phyloP scores from a whole-genome alignment of 371 early-diverging fungal genomes.

The Amoeboaphelidium occidentale region DNA sequence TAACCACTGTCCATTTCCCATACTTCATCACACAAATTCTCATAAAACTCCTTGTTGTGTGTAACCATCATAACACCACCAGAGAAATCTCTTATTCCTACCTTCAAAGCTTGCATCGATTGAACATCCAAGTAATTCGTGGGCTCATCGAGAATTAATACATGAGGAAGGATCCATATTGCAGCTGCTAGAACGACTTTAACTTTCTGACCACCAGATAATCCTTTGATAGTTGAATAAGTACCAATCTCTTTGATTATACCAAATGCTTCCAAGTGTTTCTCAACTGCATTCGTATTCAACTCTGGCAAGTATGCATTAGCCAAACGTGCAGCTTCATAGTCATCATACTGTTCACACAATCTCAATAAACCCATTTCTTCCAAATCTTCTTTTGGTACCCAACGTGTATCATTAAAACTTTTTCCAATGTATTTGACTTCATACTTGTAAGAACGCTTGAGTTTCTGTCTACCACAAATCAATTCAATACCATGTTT shows the following conservation, averaged over 20 bases:
- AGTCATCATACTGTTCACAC: slow-evolving; percentile 49
- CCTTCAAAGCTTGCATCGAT: slow-evolving; percentile 52
- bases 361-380: slow-evolving; percentile 47
- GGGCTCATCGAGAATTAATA: slow-evolving; percentile 46
- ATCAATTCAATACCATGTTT: slow-evolving; percentile 32
- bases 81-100: slow-evolving; percentile 47
- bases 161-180: slow-evolving; percentile 58
- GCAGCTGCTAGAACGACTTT: slow-evolving; percentile 61
- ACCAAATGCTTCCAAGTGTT: slow-evolving; percentile 48
- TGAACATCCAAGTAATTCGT: slow-evolving; percentile 76
- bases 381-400: slow-evolving; percentile 35
- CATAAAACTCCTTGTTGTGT: slow-evolving; percentile 54
- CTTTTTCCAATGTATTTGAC: slow-evolving; percentile 42
- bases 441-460: slow-evolving; percentile 58
- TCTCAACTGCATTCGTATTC: slow-evolving; percentile 31
- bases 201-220: slow-evolving; percentile 69
- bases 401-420: slow-evolving; percentile 41
- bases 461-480: slow-evolving; percentile 45
- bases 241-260: slow-evolving; percentile 49
- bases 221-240: slow-evolving; percentile 35
- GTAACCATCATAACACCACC: slow-evolving; percentile 71
- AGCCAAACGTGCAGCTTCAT: slow-evolving; percentile 47
- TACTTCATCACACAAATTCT: slow-evolving; percentile 48
- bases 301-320: slow-evolving; percentile 39
- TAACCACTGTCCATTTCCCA: slow-evolving; percentile 46